These are phyloP conservation scores for Serendipita indica DNA, from an alignment of 768 basidiomycete species.

Conservation along the genomic window DNA sequence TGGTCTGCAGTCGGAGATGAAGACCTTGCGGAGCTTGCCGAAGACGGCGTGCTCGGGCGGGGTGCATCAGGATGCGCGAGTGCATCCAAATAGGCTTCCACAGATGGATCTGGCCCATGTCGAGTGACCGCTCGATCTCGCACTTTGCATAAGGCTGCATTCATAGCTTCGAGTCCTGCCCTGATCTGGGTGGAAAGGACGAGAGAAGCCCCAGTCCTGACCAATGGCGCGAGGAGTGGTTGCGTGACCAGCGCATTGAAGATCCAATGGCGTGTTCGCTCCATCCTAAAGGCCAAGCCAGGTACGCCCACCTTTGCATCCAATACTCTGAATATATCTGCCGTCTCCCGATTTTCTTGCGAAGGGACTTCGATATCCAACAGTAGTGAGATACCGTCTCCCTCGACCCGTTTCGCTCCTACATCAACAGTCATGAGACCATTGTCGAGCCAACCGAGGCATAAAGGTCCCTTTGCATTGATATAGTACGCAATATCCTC, in stretches of 20 bases:
- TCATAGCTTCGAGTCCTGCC: conserved; percentile 13
- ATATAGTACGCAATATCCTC: conserved; percentile 19
- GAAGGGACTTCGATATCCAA: conserved; percentile 13
- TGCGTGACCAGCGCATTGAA: conserved; percentile 19
- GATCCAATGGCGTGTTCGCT: conserved; percentile 20
- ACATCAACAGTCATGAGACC: conserved; percentile 18
- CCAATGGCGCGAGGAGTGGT: conserved; percentile 18
- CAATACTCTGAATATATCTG: conserved; percentile 16
- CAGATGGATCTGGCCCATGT: neutral
- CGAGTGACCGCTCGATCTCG: conserved; percentile 1
- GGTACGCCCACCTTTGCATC: conserved; percentile 17
- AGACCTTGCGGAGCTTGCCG: neutral
- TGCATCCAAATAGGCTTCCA: conserved; percentile 9
- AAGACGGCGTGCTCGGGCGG: neutral
- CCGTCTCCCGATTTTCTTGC: conserved; percentile 9
- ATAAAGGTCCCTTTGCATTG: conserved; percentile 15
- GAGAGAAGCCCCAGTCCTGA: conserved; percentile 11
- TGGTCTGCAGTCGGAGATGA: neutral
- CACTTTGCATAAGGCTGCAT: conserved; percentile 6
- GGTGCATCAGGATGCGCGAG: neutral
- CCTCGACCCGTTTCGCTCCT: conserved; percentile 1
- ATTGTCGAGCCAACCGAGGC: conserved; percentile 19
- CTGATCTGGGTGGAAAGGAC: conserved; percentile 17
- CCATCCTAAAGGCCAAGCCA: conserved; percentile 16
- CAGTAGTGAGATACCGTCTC: conserved; percentile 12